A percentile compares a stretch with the other conserved stretches of the same genome.
Evolutionary conservation across 768 basidiomycete species (phyloP).

Genomic region (Suillus americanus): DNA sequence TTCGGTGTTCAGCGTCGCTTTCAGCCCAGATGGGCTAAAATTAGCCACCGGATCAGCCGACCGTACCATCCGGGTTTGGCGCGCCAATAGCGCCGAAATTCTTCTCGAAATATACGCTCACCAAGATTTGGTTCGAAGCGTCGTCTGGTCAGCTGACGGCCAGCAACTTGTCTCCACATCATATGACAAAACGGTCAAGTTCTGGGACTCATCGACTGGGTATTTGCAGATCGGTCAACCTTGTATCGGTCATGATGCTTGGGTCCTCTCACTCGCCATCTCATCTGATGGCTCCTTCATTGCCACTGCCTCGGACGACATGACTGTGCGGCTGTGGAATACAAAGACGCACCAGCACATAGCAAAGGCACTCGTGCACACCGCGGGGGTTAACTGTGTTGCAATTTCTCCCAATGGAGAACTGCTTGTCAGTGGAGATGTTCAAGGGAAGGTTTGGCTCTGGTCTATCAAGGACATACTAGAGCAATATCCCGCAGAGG

Average conservation of each 20-base stretch:
- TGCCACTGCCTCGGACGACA: background rate
- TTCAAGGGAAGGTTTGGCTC: slow-evolving; percentile 8
- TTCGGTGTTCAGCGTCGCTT: slow-evolving; percentile 23
- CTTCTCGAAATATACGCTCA: slow-evolving; percentile 10
- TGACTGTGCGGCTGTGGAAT: background rate
- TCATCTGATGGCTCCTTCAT: slow-evolving; percentile 2
- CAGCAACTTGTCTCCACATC: background rate
- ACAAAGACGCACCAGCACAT: slow-evolving; percentile 1
- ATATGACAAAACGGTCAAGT: background rate
- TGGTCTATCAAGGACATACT: background rate
- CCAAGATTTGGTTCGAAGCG: background rate
- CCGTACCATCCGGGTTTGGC: slow-evolving; percentile 17
- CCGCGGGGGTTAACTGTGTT: background rate
- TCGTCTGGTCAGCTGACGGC: background rate
- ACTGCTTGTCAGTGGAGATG: slow-evolving; percentile 12
- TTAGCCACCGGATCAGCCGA: slow-evolving; percentile 28
- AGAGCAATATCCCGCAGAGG: background rate
- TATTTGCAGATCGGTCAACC: background rate
- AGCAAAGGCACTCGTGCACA: background rate
- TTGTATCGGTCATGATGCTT: background rate
- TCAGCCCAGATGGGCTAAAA: slow-evolving; percentile 43
- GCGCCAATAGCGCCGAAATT: background rate
- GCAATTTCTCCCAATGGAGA: background rate
- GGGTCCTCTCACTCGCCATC: background rate
- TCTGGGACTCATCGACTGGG: slow-evolving; percentile 2